Evolutionary conservation across 1,284 basidiomycete genomes (phyloP).

Genomic region (Pseudozyma thailandica): DNA sequence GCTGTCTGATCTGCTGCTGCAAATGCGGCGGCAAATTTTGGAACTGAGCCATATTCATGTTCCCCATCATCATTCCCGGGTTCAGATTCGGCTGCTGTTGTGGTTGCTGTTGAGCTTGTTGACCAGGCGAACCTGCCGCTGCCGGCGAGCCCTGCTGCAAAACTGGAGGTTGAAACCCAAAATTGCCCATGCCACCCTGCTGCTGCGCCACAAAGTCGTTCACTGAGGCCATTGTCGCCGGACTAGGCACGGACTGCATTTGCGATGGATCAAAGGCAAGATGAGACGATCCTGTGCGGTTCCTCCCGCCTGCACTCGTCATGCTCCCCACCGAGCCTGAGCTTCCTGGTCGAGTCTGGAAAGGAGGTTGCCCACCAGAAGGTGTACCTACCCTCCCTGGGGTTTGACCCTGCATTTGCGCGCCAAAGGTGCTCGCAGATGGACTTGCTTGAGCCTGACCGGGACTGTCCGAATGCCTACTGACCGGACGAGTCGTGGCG

Average conservation of each 20-base stretch:
- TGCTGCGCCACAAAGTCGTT: slow-evolving; percentile 22
- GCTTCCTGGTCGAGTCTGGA: slow-evolving; percentile 33
- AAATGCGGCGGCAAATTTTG: slow-evolving; percentile 46
- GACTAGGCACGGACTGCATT: slow-evolving; percentile 34
- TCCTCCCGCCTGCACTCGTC: slow-evolving; percentile 32
- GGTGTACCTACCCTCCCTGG: slow-evolving; percentile 26
- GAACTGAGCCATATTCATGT: slow-evolving; percentile 29
- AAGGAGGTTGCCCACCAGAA: slow-evolving; percentile 9
- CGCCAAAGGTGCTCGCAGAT: slow-evolving; percentile 15
- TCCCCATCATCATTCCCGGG: slow-evolving; percentile 19
- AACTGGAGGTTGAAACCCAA: slow-evolving; percentile 26
- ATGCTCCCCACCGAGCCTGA: slow-evolving; percentile 42
- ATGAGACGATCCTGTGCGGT: slow-evolving; percentile 30
- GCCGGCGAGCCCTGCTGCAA: slow-evolving; percentile 24
- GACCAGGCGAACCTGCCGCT: slow-evolving; percentile 10
- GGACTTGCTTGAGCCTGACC: slow-evolving; percentile 31
- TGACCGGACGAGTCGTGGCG: slow-evolving; percentile 19
- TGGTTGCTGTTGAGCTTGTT: slow-evolving; percentile 18
- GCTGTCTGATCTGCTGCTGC: slow-evolving; percentile 49
- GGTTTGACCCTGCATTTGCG: background rate
- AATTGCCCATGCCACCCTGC: slow-evolving; percentile 16
- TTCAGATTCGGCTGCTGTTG: slow-evolving; percentile 23
- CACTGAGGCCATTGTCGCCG: slow-evolving; percentile 20
- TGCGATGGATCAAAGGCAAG: slow-evolving; percentile 32
- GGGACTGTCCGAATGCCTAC: slow-evolving; percentile 32